Base-by-base conservation (phyloP, 179 eudicot species). In the Spergularia azorica region DNA sequence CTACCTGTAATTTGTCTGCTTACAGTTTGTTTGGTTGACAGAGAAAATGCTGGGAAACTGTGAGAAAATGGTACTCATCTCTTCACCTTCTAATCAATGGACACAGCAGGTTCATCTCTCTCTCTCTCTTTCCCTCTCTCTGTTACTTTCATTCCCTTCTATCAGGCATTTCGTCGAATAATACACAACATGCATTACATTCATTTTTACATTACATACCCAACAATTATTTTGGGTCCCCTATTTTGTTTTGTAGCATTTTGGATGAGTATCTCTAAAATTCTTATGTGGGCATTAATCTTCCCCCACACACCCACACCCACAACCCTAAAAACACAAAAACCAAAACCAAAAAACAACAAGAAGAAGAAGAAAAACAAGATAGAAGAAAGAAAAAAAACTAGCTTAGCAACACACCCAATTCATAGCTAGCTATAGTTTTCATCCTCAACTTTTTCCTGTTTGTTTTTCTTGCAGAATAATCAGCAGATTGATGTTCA, bases 1-100 rank as follows among this genome's bases (percentile, higher is more conserved):
- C 61, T 65, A 62, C 79, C 79, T 67, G 80, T 82, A 62, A 20
- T 82, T 82, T 82, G 84, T 82, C 79, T 74, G 48, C 54, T 56
- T 78, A 74, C 67, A 63, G 48, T 50, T 73, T 69, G 72, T 73
- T 73, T 64, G 17, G 5, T 60, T 70, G 54, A 52, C 62, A 55
- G 39, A 81, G 80, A 77, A 67, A 75, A 73, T 83, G 87, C 57
- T 77, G 70, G 69, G 85, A 62, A 81, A 81, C 57, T 74, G 80
- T 87, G 83, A 85, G 79, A 82, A 80, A 76, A 78, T 80, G 85
- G 41, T 72, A 59, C 63, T 81, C 69, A 79, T 79, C 87, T 66
- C 60, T 76, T 80, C 92, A 75, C 56, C 88, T 78, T 41, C 81
- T 74, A 84, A 84, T 80, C 77, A 83, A 81, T 90, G 92, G 92